Percentiles rank a stretch among this genome's conserved stretches.
phyloP scores from a whole-genome alignment of 1,284 basidiomycete genomes.

The Cystobasidium sp. region DNA sequence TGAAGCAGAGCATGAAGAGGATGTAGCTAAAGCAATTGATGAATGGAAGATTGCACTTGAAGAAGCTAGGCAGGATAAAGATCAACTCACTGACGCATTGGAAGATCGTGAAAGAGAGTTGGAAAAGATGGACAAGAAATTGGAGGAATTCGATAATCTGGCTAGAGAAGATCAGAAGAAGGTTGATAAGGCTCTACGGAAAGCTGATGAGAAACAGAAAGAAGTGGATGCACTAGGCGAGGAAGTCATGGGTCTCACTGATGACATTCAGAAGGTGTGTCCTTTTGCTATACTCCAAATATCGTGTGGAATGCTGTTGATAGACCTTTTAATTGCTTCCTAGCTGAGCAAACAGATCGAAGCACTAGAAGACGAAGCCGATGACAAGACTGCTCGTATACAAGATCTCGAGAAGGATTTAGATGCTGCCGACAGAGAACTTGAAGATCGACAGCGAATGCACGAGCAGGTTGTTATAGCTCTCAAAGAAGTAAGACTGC shows the following conservation, averaged over 20 bases:
- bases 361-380: constrained; percentile 65
- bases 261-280: constrained; percentile 71
- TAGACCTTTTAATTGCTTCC: constrained; percentile 4
- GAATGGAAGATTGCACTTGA: constrained; percentile 65
- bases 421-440: constrained; percentile 62
- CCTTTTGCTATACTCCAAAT: neutral
- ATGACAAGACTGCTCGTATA: constrained; percentile 56
- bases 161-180: constrained; percentile 71
- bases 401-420: constrained; percentile 59
- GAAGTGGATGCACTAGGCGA: constrained; percentile 72
- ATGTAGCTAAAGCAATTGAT: constrained; percentile 69
- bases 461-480: constrained; percentile 72
- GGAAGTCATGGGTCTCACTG: constrained; percentile 69
- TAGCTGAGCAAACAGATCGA: constrained; percentile 65
- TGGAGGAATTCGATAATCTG: constrained; percentile 70
- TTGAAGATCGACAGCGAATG: constrained; percentile 71
- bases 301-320: no score
- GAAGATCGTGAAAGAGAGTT: constrained; percentile 74
- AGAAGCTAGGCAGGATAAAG: constrained; percentile 69
- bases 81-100: constrained; percentile 60
- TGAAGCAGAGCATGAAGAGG: constrained; percentile 67
- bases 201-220: constrained; percentile 62
- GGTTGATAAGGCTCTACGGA: constrained; percentile 65
- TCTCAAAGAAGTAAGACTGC: constrained; percentile 71
- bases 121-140: constrained; percentile 70